A percentile compares a stretch with the other conserved stretches of the same genome.
phyloP scores from a whole-genome alignment of 441 rosid species.

The Populus tomentosa region DNA sequence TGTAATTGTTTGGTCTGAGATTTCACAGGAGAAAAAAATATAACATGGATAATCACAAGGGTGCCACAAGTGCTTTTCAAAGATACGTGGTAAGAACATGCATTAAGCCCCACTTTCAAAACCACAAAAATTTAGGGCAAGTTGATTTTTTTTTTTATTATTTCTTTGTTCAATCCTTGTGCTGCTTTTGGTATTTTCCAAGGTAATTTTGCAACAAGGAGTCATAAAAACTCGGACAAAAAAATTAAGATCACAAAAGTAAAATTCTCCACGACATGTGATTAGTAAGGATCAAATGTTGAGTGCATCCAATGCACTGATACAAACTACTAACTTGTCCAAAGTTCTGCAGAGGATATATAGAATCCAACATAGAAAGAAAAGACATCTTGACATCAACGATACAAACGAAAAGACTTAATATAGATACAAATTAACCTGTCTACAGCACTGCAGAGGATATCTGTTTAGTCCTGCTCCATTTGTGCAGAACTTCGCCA shows the following conservation, averaged over 20 bases:
- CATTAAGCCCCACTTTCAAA: too few relatives aligned
- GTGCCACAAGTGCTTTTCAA: too few relatives aligned
- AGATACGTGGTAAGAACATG: too few relatives aligned
- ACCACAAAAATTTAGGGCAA: too few relatives aligned
- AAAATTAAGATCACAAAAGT: not conserved
- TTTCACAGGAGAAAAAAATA: too few relatives aligned
- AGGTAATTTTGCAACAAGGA: not conserved
- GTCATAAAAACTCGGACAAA: not conserved
- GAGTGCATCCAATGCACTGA: not conserved
- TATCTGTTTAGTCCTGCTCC: constrained; percentile 34
- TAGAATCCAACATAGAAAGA: not conserved
- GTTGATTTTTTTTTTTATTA: too few relatives aligned
- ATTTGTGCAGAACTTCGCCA: constrained; percentile 45
- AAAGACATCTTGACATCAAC: not conserved
- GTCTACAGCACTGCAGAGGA: constrained; percentile 14
- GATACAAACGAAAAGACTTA: not conserved
- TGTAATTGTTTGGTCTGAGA: too few relatives aligned
- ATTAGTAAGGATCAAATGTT: too few relatives aligned
- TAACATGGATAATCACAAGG: too few relatives aligned
- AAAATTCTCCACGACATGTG: not conserved
- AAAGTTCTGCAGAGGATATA: not conserved
- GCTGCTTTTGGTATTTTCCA: not conserved
- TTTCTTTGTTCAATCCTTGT: too few relatives aligned
- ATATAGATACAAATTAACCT: not conserved
- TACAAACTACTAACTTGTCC: not conserved